These are phyloP conservation scores for Pisolithus tinctorius DNA, from an alignment of 768 basidiomycete genomes.

Conservation along the genomic window DNA sequence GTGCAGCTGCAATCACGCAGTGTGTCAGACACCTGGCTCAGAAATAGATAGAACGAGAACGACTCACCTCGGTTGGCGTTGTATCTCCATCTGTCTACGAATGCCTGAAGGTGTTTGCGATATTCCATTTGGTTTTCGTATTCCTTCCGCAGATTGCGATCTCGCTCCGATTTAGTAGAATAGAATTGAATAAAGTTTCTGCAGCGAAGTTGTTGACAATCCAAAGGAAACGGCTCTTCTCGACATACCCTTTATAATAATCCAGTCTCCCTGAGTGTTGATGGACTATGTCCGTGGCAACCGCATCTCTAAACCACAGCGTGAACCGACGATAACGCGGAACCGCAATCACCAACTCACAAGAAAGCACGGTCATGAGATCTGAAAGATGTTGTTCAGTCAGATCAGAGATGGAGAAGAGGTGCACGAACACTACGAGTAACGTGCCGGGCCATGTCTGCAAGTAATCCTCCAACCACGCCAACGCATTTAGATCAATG, in stretches of 20 bases:
- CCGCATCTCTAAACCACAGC: constrained; percentile 59
- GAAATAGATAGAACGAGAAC: neutral
- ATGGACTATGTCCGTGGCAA: constrained; percentile 98
- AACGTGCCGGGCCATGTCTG: constrained; percentile 92
- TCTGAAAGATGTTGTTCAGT: constrained; percentile 31
- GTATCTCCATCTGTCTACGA: constrained; percentile 97
- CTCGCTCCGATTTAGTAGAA: constrained; percentile 94
- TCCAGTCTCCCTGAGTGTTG: constrained; percentile 89
- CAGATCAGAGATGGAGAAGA: neutral
- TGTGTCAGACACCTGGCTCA: constrained; percentile 1
- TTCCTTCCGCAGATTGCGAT: constrained; percentile 85
- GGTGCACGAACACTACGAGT: constrained; percentile 74
- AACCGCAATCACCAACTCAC: constrained; percentile 31
- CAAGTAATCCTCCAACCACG: constrained; percentile 96
- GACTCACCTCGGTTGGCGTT: constrained; percentile 84
- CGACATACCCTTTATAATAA: constrained; percentile 87
- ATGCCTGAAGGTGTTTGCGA: constrained; percentile 91
- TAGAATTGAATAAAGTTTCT: constrained; percentile 99
- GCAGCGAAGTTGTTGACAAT: constrained; percentile 4
- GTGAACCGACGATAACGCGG: neutral
- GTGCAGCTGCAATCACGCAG: constrained; percentile 51
- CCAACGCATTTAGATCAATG: constrained; percentile 92
- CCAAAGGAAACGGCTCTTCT: neutral
- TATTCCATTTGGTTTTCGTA: constrained; percentile 97
- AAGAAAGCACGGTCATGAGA: constrained; percentile 98